Conservation (phyloP, 1,284 basidiomycete genomes). For the Bondarzewia mesenterica region DNA sequence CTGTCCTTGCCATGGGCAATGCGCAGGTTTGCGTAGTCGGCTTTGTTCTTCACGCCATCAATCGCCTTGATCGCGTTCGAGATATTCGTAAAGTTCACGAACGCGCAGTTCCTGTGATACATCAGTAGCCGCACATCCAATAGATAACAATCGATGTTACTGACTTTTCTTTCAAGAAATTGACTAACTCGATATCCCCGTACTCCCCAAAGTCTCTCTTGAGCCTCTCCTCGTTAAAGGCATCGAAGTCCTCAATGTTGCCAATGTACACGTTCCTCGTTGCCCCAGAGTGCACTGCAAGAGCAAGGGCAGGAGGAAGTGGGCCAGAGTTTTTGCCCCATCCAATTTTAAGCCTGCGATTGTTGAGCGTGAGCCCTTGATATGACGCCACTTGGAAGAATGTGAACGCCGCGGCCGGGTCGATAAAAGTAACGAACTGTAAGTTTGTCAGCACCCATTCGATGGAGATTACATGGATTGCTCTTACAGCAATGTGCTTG, state of each 20-base stretch:
- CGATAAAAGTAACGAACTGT: constrained; percentile 87
- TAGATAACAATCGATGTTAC: constrained; percentile 19
- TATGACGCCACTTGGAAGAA: constrained; percentile 88
- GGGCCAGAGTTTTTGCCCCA: constrained; percentile 93
- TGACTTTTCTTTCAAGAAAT: constrained; percentile 90
- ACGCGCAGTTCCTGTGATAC: constrained; percentile 75
- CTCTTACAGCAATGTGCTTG: constrained; percentile 80
- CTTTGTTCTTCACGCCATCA: constrained; percentile 81
- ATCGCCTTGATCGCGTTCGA: constrained; percentile 94
- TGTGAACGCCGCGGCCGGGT: constrained; percentile 81
- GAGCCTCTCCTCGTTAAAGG: constrained; percentile 79
- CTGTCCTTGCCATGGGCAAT: constrained; percentile 93
- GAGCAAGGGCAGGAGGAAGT: constrained; percentile 71
- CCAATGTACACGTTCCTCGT: constrained; percentile 94
- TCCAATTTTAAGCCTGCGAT: constrained; percentile 86
- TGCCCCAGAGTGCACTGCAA: constrained; percentile 84
- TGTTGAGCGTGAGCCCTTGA: constrained; percentile 83
- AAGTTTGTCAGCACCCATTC: constrained; percentile 8
- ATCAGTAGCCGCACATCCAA: constrained; percentile 3
- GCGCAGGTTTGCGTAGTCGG: constrained; percentile 75
- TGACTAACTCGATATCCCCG: constrained; percentile 92
- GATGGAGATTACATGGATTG: constrained; percentile 3
- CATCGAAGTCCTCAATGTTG: constrained; percentile 86
- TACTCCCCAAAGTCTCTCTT: constrained; percentile 87
- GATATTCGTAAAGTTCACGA: constrained; percentile 91